Evolutionary conservation across 2,329 filamentous ascomycete genomes (phyloP).

Genomic region (Elsinoe perseae): DNA sequence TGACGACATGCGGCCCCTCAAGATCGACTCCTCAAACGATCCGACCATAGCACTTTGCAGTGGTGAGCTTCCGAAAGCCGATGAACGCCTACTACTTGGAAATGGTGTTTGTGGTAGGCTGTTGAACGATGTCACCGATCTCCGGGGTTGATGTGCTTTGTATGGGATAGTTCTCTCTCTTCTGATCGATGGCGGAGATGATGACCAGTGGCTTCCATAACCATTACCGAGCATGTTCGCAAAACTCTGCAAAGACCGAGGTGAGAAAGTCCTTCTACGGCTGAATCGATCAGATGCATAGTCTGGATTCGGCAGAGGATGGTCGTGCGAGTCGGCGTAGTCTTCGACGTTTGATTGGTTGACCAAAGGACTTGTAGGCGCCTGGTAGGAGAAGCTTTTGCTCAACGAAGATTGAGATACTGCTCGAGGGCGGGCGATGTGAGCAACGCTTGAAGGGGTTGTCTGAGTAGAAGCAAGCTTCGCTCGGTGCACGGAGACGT

Average conservation of each 20-base stretch:
- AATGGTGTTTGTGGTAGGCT: conserved; percentile 40
- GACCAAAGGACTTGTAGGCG: conserved; percentile 86
- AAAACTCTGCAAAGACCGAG: conserved; percentile 48
- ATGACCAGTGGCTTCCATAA: conserved; percentile 6
- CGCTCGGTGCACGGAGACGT: conserved; percentile 25
- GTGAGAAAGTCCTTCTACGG: conserved; percentile 62
- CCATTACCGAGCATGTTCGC: conserved; percentile 22
- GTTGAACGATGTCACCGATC: conserved; percentile 59
- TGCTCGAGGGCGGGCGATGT: conserved; percentile 38
- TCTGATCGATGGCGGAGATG: conserved; percentile 39
- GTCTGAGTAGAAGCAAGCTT: conserved; percentile 17
- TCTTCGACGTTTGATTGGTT: conserved; percentile 82
- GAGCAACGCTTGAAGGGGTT: conserved; percentile 27
- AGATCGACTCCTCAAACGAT: conserved; percentile 93
- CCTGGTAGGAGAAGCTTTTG: conserved; percentile 73
- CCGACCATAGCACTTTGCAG: conserved; percentile 92
- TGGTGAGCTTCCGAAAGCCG: conserved; percentile 66
- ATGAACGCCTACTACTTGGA: conserved; percentile 55
- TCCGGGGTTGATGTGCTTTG: conserved; percentile 70
- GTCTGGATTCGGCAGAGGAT: conserved; percentile 28
- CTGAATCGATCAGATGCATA: conserved; percentile 29
- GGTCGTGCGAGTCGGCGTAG: conserved; percentile 46
- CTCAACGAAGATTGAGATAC: conserved; percentile 57
- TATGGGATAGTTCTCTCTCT: conserved; percentile 58
- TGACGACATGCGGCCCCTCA: conserved; percentile 93